A percentile compares a stretch with the other conserved stretches of the same genome.
phyloP scores from a whole-genome alignment of 805 yeast species.

The Torulaspora delbrueckii region DNA sequence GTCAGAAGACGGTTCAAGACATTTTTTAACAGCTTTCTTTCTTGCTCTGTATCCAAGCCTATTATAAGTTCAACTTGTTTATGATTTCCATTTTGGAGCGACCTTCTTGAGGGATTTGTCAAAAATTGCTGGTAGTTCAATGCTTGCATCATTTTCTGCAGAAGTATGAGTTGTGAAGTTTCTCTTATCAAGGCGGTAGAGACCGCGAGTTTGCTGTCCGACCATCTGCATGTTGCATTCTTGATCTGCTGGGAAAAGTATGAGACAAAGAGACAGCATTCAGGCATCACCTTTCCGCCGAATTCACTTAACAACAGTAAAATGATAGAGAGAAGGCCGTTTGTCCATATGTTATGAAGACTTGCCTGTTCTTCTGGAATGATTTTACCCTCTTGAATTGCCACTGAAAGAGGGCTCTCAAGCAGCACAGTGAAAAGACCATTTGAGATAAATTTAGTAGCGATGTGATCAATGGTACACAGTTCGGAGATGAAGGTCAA shows the following conservation, averaged over 20 bases:
- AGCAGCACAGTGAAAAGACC: conserved; percentile 65
- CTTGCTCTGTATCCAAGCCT: conserved; percentile 57
- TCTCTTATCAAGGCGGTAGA: conserved; percentile 55
- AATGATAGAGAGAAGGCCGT: conserved; percentile 69
- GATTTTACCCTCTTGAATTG: conserved; percentile 62
- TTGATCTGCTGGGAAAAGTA: conserved; percentile 63
- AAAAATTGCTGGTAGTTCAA: conserved; percentile 51
- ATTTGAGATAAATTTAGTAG: conserved; percentile 56
- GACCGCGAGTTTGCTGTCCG: conserved; percentile 39
- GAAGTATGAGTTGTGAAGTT: conserved; percentile 60
- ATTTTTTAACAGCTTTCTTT: conserved; percentile 53
- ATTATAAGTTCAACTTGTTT: conserved; percentile 40
- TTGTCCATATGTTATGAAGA: conserved; percentile 78
- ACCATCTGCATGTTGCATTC: conserved; percentile 65
- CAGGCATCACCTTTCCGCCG: conserved; percentile 60
- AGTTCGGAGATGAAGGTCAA: conserved; percentile 66
- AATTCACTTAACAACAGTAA: conserved; percentile 55
- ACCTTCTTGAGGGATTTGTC: conserved; percentile 18
- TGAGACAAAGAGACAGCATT: conserved; percentile 55
- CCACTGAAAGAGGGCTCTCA: conserved; percentile 67
- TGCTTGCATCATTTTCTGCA: conserved; percentile 53
- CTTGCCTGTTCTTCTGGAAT: conserved; percentile 48
- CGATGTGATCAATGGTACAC: conserved; percentile 54
- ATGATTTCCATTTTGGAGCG: conserved; percentile 16
- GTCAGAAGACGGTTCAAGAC: conserved; percentile 69